Percentiles rank a stretch among this genome's conserved stretches.
Conservation (phyloP, 2,329 filamentous ascomycete genomes). For the Ilyonectria sp. region DNA sequence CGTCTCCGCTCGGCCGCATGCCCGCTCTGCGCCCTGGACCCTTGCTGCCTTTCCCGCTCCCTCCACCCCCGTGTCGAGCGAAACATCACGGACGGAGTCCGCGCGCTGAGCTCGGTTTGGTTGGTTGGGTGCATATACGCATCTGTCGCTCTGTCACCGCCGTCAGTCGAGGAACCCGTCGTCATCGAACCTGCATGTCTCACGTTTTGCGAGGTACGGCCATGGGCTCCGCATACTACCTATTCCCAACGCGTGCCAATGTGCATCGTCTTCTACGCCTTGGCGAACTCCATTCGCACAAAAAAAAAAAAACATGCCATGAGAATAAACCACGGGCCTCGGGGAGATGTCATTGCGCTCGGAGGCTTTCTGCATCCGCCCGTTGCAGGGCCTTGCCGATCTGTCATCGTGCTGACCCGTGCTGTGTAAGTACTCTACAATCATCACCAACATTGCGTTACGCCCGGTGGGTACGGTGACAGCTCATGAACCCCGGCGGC, state of each 20-base stretch:
- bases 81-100: not conserved
- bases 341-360: not conserved
- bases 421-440: not conserved
- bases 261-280: slow-evolving; percentile 14
- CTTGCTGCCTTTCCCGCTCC: not conserved
- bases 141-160: not conserved
- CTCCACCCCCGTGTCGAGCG: not conserved
- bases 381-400: not conserved
- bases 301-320: slow-evolving; percentile 2
- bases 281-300: slow-evolving; percentile 18
- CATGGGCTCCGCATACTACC: slow-evolving; percentile 21
- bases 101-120: not conserved
- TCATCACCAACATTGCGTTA: not conserved
- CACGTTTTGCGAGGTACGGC: slow-evolving; percentile 10
- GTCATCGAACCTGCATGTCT: slow-evolving; percentile 30
- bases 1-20: not conserved
- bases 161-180: slow-evolving; percentile 16
- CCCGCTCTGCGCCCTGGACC: too few relatives aligned
- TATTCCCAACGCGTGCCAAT: slow-evolving; percentile 25
- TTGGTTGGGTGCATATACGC: not conserved
- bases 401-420: slow-evolving; percentile 2
- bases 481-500: slow-evolving; percentile 19
- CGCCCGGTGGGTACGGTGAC: not conserved
- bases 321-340: not conserved
- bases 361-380: not conserved